These are phyloP conservation scores for Neurospora sp. DNA, from an alignment of 2,329 filamentous ascomycete species.

Conservation along the genomic window DNA sequence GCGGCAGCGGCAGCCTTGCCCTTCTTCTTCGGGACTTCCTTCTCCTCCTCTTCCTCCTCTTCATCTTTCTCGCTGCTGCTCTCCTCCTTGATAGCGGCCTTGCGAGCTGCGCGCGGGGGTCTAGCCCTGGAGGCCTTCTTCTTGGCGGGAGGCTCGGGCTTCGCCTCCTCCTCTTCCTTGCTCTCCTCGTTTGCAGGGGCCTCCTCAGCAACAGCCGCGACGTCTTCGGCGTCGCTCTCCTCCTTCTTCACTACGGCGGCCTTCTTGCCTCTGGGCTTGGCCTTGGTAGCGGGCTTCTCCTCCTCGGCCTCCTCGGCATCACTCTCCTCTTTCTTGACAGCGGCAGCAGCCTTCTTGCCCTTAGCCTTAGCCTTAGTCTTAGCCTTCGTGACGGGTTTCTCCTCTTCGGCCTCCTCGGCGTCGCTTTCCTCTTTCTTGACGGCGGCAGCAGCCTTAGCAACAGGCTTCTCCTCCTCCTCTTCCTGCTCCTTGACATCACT, in stretches of 20 bases:
- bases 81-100: constrained; percentile 1
- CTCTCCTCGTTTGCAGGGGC: neutral
- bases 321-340: neutral
- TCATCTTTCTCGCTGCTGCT: constrained; percentile 7
- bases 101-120: neutral
- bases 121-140: neutral
- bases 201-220: neutral
- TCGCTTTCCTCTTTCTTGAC: constrained; percentile 4
- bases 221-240: neutral
- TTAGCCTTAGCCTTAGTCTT: neutral
- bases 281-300: constrained; percentile 11
- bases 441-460: neutral
- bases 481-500: neutral
- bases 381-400: neutral
- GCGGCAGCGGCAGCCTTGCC: neutral
- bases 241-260: constrained; percentile 4
- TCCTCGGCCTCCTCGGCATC: constrained; percentile 12
- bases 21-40: constrained; percentile 1
- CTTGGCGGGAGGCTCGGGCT: neutral
- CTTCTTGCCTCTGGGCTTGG: constrained; percentile 11
- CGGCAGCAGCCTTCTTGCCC: neutral
- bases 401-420: neutral
- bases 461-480: constrained; percentile 2
- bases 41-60: neutral
- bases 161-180: neutral